A percentile compares a stretch with the other conserved stretches of the same genome.
phyloP scores from a whole-genome alignment of 2,329 filamentous ascomycete genomes.

The Ophiocordyceps robertsii region DNA sequence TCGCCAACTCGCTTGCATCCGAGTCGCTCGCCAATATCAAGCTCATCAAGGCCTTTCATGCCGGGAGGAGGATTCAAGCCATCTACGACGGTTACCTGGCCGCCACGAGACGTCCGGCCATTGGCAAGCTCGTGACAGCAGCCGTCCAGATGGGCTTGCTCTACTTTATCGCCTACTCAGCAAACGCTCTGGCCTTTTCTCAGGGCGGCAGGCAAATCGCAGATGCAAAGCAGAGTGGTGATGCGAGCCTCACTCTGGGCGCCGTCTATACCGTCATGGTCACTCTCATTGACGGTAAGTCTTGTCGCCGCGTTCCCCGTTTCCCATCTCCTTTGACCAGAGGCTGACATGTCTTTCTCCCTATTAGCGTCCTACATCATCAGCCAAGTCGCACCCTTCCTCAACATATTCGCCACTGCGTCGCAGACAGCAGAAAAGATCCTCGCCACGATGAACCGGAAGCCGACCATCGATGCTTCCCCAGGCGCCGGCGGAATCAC shows the following conservation, averaged over 20 bases:
- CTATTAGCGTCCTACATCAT: conserved; percentile 1
- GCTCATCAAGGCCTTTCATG: conserved; percentile 51
- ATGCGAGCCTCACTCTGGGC: conserved; percentile 23
- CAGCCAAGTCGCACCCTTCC: conserved; percentile 38
- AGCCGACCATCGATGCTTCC: conserved; percentile 28
- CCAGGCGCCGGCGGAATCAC: neutral
- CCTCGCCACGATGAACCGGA: conserved; percentile 40
- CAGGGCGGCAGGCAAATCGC: conserved; percentile 44
- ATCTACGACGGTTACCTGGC: conserved; percentile 42
- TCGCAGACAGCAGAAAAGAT: conserved; percentile 45
- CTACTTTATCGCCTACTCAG: conserved; percentile 55
- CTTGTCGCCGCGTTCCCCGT: neutral
- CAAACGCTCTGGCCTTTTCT: conserved; percentile 56
- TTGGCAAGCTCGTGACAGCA: conserved; percentile 43
- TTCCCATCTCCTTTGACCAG: conserved; percentile 6
- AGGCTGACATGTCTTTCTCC: conserved; percentile 6
- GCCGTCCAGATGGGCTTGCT: conserved; percentile 46
- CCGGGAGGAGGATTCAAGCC: conserved; percentile 41
- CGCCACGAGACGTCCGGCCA: conserved; percentile 33
- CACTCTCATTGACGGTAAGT: conserved; percentile 44
- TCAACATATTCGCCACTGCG: conserved; percentile 47
- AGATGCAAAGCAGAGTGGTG: conserved; percentile 19
- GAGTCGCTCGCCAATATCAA: conserved; percentile 46
- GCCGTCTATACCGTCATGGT: conserved; percentile 52
- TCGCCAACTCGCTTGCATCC: conserved; percentile 48